A percentile compares a stretch with the other conserved stretches of the same genome.
Evolutionary conservation across 1,284 basidiomycete species (phyloP).

Genomic region (Ustilago vetiveriae): DNA sequence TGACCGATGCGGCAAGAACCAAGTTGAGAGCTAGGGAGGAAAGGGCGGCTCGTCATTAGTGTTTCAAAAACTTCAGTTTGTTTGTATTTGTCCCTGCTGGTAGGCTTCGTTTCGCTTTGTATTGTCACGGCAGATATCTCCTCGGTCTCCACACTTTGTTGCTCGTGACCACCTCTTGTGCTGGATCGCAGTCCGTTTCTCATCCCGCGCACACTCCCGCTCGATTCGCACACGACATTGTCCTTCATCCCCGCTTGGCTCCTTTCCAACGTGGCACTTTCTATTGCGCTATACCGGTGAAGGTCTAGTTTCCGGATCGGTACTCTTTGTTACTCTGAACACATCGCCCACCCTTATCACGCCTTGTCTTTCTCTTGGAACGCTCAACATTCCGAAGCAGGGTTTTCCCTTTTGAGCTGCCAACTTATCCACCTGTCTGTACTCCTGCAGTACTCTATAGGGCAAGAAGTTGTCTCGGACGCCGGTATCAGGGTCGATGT

Average conservation of each 20-base stretch:
- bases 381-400: constrained; percentile 55
- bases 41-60: constrained; percentile 2
- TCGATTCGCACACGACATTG: too few relatives aligned
- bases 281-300: constrained; percentile 8
- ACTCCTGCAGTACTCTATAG: constrained; percentile 54
- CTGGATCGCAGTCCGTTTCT: too few relatives aligned
- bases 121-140: too few relatives aligned
- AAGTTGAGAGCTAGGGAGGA: constrained; percentile 29
- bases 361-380: constrained; percentile 42
- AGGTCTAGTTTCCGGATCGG: constrained; percentile 36
- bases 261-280: too few relatives aligned
- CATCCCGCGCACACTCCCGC: too few relatives aligned
- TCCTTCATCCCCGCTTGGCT: too few relatives aligned
- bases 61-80: background rate
- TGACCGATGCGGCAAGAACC: constrained; percentile 26
- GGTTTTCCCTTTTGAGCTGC: constrained; percentile 50
- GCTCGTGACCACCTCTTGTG: too few relatives aligned
- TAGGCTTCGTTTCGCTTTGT: too few relatives aligned
- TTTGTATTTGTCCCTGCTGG: background rate
- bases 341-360: constrained; percentile 45
- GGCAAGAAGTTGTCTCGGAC: constrained; percentile 51
- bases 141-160: too few relatives aligned
- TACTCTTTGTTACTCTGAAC: constrained; percentile 47
- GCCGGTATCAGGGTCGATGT: constrained; percentile 55
- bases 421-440: constrained; percentile 49